phyloP scores from a whole-genome alignment of 352 stramenopile species.

The Pythium sp. region DNA sequence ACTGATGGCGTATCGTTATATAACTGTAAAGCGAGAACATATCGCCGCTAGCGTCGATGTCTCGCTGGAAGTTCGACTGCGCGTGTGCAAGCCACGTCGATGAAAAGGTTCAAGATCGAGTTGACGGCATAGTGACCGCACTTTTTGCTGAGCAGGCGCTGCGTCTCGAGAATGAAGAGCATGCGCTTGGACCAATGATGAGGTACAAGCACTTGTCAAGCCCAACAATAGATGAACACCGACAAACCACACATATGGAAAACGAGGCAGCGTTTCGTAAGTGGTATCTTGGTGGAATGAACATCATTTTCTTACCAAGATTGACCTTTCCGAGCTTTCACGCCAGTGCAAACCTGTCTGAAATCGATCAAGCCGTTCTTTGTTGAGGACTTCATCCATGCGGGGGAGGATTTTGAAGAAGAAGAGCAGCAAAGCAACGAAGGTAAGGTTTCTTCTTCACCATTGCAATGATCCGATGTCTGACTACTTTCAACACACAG shows the following conservation, averaged over 20 bases:
- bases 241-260: background rate
- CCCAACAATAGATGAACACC: background rate
- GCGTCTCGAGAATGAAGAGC: background rate
- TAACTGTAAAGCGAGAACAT: background rate
- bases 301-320: background rate
- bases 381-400: background rate
- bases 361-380: constrained; percentile 1
- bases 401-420: background rate
- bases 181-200: background rate
- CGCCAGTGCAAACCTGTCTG: background rate
- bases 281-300: background rate
- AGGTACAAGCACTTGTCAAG: background rate
- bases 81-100: background rate
- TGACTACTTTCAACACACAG: background rate
- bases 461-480: background rate
- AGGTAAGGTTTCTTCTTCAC: background rate
- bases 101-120: background rate
- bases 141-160: background rate
- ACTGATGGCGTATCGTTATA: background rate
- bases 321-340: background rate
- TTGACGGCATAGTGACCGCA: background rate
- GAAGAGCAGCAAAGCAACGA: background rate
- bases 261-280: background rate
- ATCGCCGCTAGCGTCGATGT: background rate
- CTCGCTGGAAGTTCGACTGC: background rate